Conservation (phyloP, 164 flowering plant species). For the Cinnamomum chago region DNA sequence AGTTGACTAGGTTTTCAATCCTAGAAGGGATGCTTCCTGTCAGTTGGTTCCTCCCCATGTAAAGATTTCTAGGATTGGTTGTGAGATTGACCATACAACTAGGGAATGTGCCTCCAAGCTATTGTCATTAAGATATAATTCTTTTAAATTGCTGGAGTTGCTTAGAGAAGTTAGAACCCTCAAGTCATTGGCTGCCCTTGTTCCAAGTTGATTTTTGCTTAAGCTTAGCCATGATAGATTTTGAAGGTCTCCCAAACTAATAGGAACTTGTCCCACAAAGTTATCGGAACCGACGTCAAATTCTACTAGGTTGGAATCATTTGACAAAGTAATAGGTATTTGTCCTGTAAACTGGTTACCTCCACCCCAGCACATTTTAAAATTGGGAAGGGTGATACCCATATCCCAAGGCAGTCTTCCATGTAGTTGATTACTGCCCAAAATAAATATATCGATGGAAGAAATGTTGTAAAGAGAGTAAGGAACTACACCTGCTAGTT, state of each 20-base stretch:
- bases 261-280: background rate
- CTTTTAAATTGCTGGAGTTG: background rate
- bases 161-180: background rate
- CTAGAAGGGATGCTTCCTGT: background rate
- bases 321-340: background rate
- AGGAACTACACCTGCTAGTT: no score
- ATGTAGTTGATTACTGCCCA: slow-evolving; percentile 15
- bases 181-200: background rate
- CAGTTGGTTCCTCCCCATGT: background rate
- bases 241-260: background rate
- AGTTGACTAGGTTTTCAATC: background rate
- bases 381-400: background rate
- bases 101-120: background rate
- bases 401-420: background rate
- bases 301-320: background rate
- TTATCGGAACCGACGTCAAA: background rate
- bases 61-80: background rate
- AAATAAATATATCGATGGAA: background rate
- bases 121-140: background rate
- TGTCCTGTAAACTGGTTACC: background rate
- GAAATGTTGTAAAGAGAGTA: no score
- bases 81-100: background rate
- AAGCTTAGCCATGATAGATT: background rate
- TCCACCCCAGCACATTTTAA: background rate
- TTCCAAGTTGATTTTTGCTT: background rate